phyloP scores from a whole-genome alignment of 2,329 filamentous ascomycete species.

The Cladosporium velox region DNA sequence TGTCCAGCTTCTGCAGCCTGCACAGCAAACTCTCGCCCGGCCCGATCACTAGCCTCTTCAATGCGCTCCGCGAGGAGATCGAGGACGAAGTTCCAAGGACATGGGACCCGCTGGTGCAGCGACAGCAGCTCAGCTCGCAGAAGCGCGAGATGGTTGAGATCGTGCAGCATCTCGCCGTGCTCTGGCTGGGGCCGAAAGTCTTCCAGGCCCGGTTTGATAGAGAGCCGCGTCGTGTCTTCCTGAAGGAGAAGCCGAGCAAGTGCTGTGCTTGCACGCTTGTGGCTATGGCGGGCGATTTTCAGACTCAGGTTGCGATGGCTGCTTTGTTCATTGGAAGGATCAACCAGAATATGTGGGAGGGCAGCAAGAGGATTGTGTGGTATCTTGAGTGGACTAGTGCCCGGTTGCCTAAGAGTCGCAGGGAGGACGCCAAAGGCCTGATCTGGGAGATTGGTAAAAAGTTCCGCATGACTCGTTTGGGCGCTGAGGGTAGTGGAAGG shows the following conservation, averaged over 20 bases:
- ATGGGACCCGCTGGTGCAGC: constrained; percentile 20
- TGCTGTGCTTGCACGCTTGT: constrained; percentile 31
- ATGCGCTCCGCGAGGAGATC: constrained; percentile 25
- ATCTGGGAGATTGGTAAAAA: constrained; percentile 20
- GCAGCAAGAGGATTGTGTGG: constrained; percentile 30
- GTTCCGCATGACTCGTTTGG: constrained; percentile 13
- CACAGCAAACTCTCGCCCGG: constrained; percentile 29
- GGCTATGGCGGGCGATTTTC: constrained; percentile 20
- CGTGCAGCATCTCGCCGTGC: constrained; percentile 19
- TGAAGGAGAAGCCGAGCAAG: constrained; percentile 15
- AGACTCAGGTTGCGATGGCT: constrained; percentile 26
- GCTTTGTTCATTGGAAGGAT: constrained; percentile 30
- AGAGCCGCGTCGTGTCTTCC: not conserved
- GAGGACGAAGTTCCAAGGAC: constrained; percentile 13
- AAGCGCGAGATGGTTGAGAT: constrained; percentile 18
- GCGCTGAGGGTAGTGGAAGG: constrained; percentile 18
- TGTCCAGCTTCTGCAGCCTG: constrained; percentile 26
- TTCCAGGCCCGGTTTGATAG: constrained; percentile 19
- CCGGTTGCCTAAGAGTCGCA: not conserved
- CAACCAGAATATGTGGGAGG: constrained; percentile 28
- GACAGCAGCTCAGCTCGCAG: constrained; percentile 9
- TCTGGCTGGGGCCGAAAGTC: constrained; percentile 24
- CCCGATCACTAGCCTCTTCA: constrained; percentile 28
- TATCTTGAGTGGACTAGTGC: constrained; percentile 17
- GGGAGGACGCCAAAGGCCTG: not conserved